Conservation (phyloP, 228 moss, liverwort and hornwort species). For the Sphagnum fallax region DNA sequence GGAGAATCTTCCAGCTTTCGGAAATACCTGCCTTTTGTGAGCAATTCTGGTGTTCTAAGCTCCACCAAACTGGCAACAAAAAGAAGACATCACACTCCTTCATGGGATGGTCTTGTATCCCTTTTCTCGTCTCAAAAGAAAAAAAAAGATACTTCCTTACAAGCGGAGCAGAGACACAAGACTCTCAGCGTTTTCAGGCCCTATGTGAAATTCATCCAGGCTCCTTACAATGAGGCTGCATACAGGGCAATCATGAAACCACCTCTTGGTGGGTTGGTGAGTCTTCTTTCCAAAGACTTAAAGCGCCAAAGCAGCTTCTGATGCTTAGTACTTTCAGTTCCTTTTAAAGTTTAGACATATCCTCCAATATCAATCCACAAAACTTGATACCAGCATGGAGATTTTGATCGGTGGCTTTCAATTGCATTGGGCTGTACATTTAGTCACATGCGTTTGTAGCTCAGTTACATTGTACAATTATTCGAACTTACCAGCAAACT, state of each 20-base stretch:
- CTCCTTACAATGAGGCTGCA: conserved; percentile 70
- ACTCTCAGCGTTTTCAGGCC: conserved; percentile 50
- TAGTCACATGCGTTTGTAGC: too few relatives aligned
- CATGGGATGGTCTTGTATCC: conserved; percentile 57
- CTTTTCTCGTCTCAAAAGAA: conserved; percentile 46
- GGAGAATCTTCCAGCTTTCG: conserved; percentile 40
- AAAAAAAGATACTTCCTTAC: conserved; percentile 17
- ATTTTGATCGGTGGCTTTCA: conserved; percentile 9
- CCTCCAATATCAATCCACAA: neutral
- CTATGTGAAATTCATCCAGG: conserved; percentile 61
- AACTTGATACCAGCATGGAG: neutral
- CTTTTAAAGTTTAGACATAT: conserved; percentile 6
- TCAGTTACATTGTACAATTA: too few relatives aligned
- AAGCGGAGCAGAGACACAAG: conserved; percentile 26
- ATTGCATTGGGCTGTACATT: neutral
- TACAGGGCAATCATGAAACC: conserved; percentile 89
- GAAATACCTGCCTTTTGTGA: conserved; percentile 20
- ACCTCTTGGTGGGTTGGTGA: conserved; percentile 92
- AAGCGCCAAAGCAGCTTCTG: conserved; percentile 49
- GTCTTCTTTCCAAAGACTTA: conserved; percentile 60
- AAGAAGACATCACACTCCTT: conserved; percentile 35
- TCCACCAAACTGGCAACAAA: conserved; percentile 20
- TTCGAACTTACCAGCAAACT: too few relatives aligned
- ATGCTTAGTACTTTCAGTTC: conserved; percentile 12
- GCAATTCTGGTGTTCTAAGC: conserved; percentile 19